Evolutionary conservation across 108 stramenopile species (phyloP), one percentile per base, ranked within the genome.

Genomic region (Nitzschia palea): DNA sequence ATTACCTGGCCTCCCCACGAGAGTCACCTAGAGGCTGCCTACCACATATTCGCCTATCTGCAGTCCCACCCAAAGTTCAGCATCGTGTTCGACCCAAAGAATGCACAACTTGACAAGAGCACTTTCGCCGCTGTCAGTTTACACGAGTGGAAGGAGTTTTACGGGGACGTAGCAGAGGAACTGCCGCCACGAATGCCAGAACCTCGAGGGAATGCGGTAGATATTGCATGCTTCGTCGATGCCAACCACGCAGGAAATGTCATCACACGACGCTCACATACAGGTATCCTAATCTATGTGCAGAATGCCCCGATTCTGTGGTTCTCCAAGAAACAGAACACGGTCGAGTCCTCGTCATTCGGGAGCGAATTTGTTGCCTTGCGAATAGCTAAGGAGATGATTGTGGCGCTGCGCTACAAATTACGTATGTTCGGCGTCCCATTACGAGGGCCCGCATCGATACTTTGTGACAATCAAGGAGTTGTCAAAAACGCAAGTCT

Each of bases 401-500:
- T 84, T 32, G 34, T 58, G 17, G 83, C 71, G 23, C 53, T 84
- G 22, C 77, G 82, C 9, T 81, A 79, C 73, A 84, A 84, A 33
- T 33, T 84, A 1, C 37, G 80, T 30, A 84, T 84, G 83, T 78
- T 84, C 80, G 83, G 83, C 17, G 66, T 80, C 0, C 69, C 65
- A 0, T 18, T 81, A 8, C 57, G 56, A 0, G 76, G 67, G 22
- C 60, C 76, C n/a, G 27, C 79, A 0, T n/a, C 33, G 26, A 35
- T 79, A 0, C 55, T 22, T 42, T 51, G 62, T 44, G 84, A 85
- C 42, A 81, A 81, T 44, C 55, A 40, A 61, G 74, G 73, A 0
- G 73, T 78, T 14, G 60, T 77, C 33, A 32, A 70, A n/a, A 79
- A 73, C 33, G 35, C 78, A 0, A 37, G 33, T 3, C 27, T 18